Evolutionary conservation across 352 stramenopile species (phyloP), one percentile per base, ranked within the genome.

Genomic region (Plasmopara viticola): DNA sequence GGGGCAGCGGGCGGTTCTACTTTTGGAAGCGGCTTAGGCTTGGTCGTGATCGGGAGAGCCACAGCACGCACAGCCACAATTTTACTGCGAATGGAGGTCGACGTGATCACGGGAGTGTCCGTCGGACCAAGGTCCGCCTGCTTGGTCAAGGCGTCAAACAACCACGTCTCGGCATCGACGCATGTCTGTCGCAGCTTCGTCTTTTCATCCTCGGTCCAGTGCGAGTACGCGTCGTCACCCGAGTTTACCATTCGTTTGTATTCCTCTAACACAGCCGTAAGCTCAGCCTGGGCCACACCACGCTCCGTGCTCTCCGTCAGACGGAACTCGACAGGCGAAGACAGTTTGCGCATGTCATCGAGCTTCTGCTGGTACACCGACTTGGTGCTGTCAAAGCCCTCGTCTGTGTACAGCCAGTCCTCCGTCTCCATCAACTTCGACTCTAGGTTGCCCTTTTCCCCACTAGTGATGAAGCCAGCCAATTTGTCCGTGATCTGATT

Each of bases 351-450:
- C 46, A 99, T 76, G 35, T 97, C 92, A 48, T 86, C 80, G 15
- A 99, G 74, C 76, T 99, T 98, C 28, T 67, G 70, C 47, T 95
- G 78, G 75, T 98, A 99, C 28, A 97, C 87, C 47, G 89, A 97
- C 72, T 99, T 99, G 51, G 81, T 96, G 53, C 90, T 97, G 73
- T 99, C 96, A 54, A 98, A 99, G 46, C 97, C 97, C 59, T 98
- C 95, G 65, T 99, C 96, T 65, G 96, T 95, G 78, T 99, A 99
- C 45, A 99, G 64, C 97, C 97, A 99, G 68, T 98, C 95, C 68
- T 99, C 96, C 33, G 77, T 85, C n/a, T 84, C 85, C 39, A 91
- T 78, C 14, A 99, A 76, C 60, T 95, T 77, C 9, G 83, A 67
- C 41, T 95, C 79, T 42, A 99, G 90, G 18, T 67, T 76, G 39